A percentile compares a stretch with the other conserved stretches of the same genome.
phyloP scores from a whole-genome alignment of 306 rosid genomes.

The Gynostemma pentaphyllum region DNA sequence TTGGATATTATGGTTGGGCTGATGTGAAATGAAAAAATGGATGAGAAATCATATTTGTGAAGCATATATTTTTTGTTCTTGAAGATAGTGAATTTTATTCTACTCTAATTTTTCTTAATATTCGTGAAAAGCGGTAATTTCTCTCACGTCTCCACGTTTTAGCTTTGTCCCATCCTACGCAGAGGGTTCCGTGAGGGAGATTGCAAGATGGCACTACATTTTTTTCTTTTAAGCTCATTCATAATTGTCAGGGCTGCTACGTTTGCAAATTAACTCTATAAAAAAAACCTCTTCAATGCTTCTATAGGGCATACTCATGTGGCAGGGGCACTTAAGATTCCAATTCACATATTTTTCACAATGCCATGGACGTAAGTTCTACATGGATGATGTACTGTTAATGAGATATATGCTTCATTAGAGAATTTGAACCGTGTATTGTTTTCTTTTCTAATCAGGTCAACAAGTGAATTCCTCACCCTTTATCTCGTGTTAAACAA shows the following conservation, averaged over 20 bases:
- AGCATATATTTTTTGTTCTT: neutral
- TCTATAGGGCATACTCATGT: conserved; percentile 87
- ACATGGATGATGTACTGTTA: conserved; percentile 26
- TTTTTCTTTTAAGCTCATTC: neutral
- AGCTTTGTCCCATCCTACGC: neutral
- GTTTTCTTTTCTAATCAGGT: conserved; percentile 37
- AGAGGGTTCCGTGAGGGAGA: neutral
- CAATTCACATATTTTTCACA: conserved; percentile 91
- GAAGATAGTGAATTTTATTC: neutral
- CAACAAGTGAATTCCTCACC: conserved; percentile 99
- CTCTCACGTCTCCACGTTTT: neutral
- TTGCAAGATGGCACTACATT: neutral
- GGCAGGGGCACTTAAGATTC: conserved; percentile 90
- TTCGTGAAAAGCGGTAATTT: neutral
- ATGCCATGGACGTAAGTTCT: conserved; percentile 99
- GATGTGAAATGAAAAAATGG: neutral
- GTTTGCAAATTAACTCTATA: neutral
- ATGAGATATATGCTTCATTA: conserved; percentile 11
- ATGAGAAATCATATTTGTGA: neutral
- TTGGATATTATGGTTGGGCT: neutral
- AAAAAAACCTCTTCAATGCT: conserved; percentile 4
- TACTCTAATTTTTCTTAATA: neutral
- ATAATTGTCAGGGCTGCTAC: neutral
- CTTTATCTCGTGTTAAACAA: conserved; percentile 95
- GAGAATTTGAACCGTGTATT: conserved; percentile 7